These are phyloP conservation scores for Chaetomium sp. DNA, from an alignment of 2,329 filamentous ascomycete species.

Conservation along the genomic window DNA sequence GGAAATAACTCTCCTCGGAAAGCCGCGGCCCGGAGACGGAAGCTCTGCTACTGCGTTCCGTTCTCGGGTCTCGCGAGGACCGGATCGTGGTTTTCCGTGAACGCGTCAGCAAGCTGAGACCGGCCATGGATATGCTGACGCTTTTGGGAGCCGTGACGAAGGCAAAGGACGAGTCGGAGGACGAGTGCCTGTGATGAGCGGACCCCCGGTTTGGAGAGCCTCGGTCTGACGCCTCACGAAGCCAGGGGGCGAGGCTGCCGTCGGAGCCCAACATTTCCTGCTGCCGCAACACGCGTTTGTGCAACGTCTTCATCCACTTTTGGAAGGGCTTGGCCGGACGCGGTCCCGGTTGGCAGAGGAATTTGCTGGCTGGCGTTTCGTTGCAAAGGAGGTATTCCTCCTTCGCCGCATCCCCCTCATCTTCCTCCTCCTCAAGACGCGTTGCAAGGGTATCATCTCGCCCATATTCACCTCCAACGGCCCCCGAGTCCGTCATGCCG, in stretches of 20 bases:
- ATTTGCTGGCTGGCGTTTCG: slow-evolving; percentile 2
- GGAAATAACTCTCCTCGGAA: slow-evolving; percentile 65
- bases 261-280: slow-evolving; percentile 36
- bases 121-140: slow-evolving; percentile 75
- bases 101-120: slow-evolving; percentile 66
- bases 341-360: slow-evolving; percentile 4
- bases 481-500: not conserved
- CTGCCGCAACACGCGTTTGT: slow-evolving; percentile 56
- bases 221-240: slow-evolving; percentile 37
- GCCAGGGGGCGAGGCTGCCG: slow-evolving; percentile 40
- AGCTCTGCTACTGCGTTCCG: slow-evolving; percentile 63
- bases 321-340: slow-evolving; percentile 57
- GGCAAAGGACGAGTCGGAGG: slow-evolving; percentile 73
- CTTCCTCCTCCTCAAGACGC: slow-evolving; percentile 22
- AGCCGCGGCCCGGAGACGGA: slow-evolving; percentile 62
- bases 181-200: slow-evolving; percentile 56
- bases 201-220: slow-evolving; percentile 31
- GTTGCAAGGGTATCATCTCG: slow-evolving; percentile 21
- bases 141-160: slow-evolving; percentile 83
- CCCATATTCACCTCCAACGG: slow-evolving; percentile 16
- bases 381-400: slow-evolving; percentile 21
- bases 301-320: slow-evolving; percentile 72
- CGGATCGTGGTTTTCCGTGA: slow-evolving; percentile 56
- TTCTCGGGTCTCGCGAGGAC: slow-evolving; percentile 58
- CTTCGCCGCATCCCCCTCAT: slow-evolving; percentile 28